Evolutionary conservation across 306 rosid genomes (phyloP), one percentile per base, ranked within the genome.

Genomic region (Begonia peltatifolia): DNA sequence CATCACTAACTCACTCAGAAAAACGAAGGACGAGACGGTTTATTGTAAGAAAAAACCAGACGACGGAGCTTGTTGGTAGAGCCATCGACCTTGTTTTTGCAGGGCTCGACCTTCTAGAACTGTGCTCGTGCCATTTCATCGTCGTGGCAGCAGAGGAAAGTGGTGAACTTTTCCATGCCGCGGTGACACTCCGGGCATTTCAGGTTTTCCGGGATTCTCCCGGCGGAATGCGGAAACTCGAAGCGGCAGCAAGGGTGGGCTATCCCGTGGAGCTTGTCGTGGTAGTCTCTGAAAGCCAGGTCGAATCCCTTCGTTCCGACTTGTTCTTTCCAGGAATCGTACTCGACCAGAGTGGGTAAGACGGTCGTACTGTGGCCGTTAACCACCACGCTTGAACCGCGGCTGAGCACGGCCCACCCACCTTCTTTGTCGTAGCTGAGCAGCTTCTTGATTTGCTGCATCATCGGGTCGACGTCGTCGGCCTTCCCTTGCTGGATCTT

Each of bases 71-170:
- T 30, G 38, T 30, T 30, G 38, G 38, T 20, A 30, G 38, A 30
- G 8, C 38, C 38, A 30, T 30, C 35, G 6, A 3, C 35, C 35
- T 25, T 25, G 35, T 25, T 6, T 25, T 25, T 25, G 18, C 18
- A 30, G 38, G 38, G 38, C 38, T 30, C 1, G 38, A 30, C 38
- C 9, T 30, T 30, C 38, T 30, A 30, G 9, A 30, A 7, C 38
- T 30, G 6, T 30, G 38, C 38, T 44, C 48, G 11, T 12, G 48
- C 48, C 12, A 44, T n/a, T 2, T n/a, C 48, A 44, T 81, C 73
- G 55, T 72, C 82, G 8, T 77, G 81, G 68, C 79, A 74, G 61
- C 89, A 81, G 30, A 63, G 75, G 65, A 77, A 81, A 0, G 79
- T 75, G 20, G 77, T 72, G 9, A 74, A 71, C 11, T 75, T 63